Conservation (phyloP, 1,284 basidiomycete genomes). For the Cystobasidium slooffiae region DNA sequence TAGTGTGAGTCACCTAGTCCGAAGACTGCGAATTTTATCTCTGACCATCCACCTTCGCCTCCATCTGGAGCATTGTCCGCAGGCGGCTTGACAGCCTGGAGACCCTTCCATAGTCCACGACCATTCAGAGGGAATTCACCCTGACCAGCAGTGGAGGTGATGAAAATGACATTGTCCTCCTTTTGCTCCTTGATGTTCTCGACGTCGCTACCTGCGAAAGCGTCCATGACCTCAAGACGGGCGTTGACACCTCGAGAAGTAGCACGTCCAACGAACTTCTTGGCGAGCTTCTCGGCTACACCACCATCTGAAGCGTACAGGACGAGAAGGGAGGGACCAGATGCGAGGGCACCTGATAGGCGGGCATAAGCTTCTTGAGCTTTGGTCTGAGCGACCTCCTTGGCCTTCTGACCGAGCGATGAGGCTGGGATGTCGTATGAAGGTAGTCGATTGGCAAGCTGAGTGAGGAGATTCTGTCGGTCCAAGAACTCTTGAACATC, state of each 20-base stretch:
- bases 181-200: constrained; percentile 55
- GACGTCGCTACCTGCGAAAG: constrained; percentile 73
- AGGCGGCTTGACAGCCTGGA: constrained; percentile 67
- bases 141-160: constrained; percentile 97
- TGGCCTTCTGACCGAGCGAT: constrained; percentile 73
- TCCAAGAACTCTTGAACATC: constrained; percentile 95
- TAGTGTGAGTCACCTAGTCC: constrained; percentile 98
- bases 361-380: constrained; percentile 86
- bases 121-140: constrained; percentile 98
- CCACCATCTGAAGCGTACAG: constrained; percentile 94
- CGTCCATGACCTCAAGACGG: constrained; percentile 74
- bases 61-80: constrained; percentile 41
- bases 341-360: constrained; percentile 78
- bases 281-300: constrained; percentile 92
- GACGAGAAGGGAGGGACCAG: constrained; percentile 81
- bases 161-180: constrained; percentile 75
- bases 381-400: constrained; percentile 76
- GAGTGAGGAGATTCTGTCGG: constrained; percentile 92
- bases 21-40: constrained; percentile 81
- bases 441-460: constrained; percentile 78
- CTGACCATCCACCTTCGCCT: constrained; percentile 58
- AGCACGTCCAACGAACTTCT: constrained; percentile 80
- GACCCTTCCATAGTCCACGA: constrained; percentile 82
- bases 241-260: constrained; percentile 82
- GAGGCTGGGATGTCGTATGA: constrained; percentile 80